These are phyloP conservation scores for Proliferodiscus dingleyae DNA, from an alignment of 2,329 filamentous ascomycete genomes.

Conservation along the genomic window DNA sequence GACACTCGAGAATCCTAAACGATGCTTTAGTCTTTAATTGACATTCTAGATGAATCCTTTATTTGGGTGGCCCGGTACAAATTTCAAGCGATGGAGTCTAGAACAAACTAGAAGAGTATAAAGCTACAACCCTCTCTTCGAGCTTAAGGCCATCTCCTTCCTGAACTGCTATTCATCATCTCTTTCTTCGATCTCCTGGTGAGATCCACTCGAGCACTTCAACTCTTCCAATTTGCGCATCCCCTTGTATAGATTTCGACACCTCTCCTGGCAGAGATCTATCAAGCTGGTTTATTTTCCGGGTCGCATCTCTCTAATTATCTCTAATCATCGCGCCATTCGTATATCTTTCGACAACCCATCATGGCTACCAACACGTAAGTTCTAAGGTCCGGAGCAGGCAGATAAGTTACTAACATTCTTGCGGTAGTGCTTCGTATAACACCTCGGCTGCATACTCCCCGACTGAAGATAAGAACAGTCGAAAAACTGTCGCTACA, in stretches of 20 bases:
- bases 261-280: too few species aligned
- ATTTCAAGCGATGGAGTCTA: not conserved
- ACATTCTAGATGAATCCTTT: too few species aligned
- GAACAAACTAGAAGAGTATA: constrained; percentile 5
- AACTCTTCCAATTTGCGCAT: not conserved
- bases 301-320: too few species aligned
- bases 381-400: too few species aligned
- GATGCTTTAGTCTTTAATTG: constrained; percentile 4
- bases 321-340: too few species aligned
- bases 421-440: constrained; percentile 23
- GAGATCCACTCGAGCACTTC: not conserved
- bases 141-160: not conserved
- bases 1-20: constrained; percentile 10
- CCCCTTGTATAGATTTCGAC: too few species aligned
- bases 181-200: constrained; percentile 6
- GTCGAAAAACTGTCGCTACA: constrained; percentile 31
- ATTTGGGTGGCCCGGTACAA: too few species aligned
- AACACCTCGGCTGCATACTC: constrained; percentile 31
- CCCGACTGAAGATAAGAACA: constrained; percentile 37
- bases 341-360: too few species aligned
- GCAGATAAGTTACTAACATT: too few species aligned
- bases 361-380: not conserved
- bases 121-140: not conserved
- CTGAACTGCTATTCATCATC: constrained; percentile 8
- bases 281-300: too few species aligned